Evolutionary conservation across 23 red algal species (phyloP).

Genomic region (Chondrus crispus): DNA sequence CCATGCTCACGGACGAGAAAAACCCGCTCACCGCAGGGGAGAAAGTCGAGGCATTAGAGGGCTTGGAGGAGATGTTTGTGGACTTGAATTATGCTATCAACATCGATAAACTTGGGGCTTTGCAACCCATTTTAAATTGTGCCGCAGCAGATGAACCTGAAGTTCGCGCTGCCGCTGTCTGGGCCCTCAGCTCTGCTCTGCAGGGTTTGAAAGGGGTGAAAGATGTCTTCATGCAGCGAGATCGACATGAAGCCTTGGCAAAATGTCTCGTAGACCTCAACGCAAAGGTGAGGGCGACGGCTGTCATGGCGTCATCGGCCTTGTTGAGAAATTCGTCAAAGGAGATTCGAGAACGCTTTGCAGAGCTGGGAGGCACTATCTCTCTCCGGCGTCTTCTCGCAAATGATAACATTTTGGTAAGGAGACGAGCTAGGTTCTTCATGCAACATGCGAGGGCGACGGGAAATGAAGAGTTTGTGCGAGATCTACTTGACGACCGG

Average conservation of each 20-base stretch:
- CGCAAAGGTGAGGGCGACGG: conserved; percentile 44
- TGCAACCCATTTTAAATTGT: conserved; percentile 45
- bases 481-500: conserved; percentile 3
- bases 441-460: conserved; percentile 48
- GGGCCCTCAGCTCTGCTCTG: conserved; percentile 72
- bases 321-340: conserved; percentile 37
- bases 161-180: conserved; percentile 68
- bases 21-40: conserved; percentile 3
- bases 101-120: conserved; percentile 63
- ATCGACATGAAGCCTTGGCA: conserved; percentile 24
- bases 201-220: conserved; percentile 52
- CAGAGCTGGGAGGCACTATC: conserved; percentile 4
- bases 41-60: conserved; percentile 33
- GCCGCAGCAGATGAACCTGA: neutral
- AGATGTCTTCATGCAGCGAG: conserved; percentile 26
- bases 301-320: conserved; percentile 56
- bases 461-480: conserved; percentile 31
- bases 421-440: conserved; percentile 59
- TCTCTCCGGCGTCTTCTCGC: neutral
- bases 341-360: conserved; percentile 1
- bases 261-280: conserved; percentile 20
- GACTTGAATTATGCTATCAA: conserved; percentile 79
- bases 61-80: conserved; percentile 62
- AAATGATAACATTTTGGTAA: neutral
- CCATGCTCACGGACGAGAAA: neutral